Percentiles rank a stretch among this genome's conserved stretches.
phyloP scores from a whole-genome alignment of 1,284 basidiomycete genomes.

The Apiotrichum montevideense region DNA sequence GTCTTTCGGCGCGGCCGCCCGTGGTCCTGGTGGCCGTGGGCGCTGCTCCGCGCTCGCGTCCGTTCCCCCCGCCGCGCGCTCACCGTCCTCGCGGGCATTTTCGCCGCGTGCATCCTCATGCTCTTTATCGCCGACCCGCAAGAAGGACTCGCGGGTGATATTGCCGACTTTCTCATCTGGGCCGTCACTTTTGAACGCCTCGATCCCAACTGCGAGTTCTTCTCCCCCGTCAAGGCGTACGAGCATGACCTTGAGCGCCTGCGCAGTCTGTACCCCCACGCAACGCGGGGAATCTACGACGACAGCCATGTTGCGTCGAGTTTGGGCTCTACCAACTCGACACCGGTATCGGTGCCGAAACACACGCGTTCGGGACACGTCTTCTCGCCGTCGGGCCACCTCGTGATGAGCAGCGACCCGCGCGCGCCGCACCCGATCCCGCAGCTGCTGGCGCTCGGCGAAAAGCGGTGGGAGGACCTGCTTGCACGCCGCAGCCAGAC shows the following conservation, averaged over 20 bases:
- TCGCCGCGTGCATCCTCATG: too few species aligned
- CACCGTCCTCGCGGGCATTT: too few species aligned
- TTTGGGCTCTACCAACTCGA: too few species aligned
- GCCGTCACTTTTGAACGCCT: too few species aligned
- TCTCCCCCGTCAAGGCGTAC: slow-evolving; percentile 39
- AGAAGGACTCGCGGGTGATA: too few species aligned
- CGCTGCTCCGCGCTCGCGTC: too few species aligned
- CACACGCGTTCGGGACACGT: slow-evolving; percentile 8
- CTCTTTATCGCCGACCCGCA: too few species aligned
- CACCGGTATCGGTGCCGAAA: neutral
- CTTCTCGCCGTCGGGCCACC: slow-evolving; percentile 41
- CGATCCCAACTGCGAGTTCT: slow-evolving; percentile 26
- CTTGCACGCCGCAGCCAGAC: slow-evolving; percentile 67
- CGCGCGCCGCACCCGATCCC: slow-evolving; percentile 65
- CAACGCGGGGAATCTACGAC: neutral
- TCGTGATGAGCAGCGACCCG: slow-evolving; percentile 29
- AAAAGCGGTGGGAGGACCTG: slow-evolving; percentile 59
- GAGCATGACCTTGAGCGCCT: slow-evolving; percentile 32
- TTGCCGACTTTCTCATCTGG: too few species aligned
- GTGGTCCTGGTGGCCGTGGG: too few species aligned
- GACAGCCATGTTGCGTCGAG: neutral
- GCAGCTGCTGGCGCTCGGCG: slow-evolving; percentile 68
- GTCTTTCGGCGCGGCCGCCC: too few species aligned
- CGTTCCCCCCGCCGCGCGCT: too few species aligned
- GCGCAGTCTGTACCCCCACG: slow-evolving; percentile 13